Percentiles rank a stretch among this genome's conserved stretches.
Evolutionary conservation across 2,329 filamentous ascomycete species (phyloP).

Genomic region (Colletotrichum theobromicola): DNA sequence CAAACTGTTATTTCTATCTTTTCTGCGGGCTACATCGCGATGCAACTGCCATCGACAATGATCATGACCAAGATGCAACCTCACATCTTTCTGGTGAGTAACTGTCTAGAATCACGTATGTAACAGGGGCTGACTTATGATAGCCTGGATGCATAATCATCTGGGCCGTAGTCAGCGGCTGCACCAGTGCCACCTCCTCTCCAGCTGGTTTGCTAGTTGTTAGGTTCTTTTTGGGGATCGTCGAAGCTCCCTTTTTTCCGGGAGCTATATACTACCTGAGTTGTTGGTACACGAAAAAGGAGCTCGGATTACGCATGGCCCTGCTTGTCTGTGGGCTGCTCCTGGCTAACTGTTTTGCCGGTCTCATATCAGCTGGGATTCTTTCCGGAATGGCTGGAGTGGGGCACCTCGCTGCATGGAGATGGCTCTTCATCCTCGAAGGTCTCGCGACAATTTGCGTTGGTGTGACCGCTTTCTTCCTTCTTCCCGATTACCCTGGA

Average conservation of each 20-base stretch:
- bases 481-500: conserved; percentile 26
- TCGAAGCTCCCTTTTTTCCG: conserved; percentile 28
- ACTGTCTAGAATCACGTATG: conserved; percentile 16
- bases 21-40: conserved; percentile 37
- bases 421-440: conserved; percentile 81
- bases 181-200: conserved; percentile 21
- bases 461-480: conserved; percentile 36
- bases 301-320: conserved; percentile 68
- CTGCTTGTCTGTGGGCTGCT: conserved; percentile 26
- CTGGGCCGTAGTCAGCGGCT: conserved; percentile 27
- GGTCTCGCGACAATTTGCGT: conserved; percentile 53
- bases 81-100: conserved; percentile 49
- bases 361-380: conserved; percentile 64
- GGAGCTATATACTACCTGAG: conserved; percentile 61
- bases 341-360: conserved; percentile 50
- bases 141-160: conserved; percentile 12
- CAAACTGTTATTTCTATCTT: conserved; percentile 41
- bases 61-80: conserved; percentile 32
- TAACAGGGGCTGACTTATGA: background rate
- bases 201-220: conserved; percentile 17
- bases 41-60: conserved; percentile 41
- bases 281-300: conserved; percentile 73
- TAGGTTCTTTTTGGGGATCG: conserved; percentile 34
- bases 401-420: conserved; percentile 63
- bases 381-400: conserved; percentile 58